These are phyloP conservation scores for Rubia tinctorum DNA, from an alignment of 305 asterid species.

Conservation along the genomic window DNA sequence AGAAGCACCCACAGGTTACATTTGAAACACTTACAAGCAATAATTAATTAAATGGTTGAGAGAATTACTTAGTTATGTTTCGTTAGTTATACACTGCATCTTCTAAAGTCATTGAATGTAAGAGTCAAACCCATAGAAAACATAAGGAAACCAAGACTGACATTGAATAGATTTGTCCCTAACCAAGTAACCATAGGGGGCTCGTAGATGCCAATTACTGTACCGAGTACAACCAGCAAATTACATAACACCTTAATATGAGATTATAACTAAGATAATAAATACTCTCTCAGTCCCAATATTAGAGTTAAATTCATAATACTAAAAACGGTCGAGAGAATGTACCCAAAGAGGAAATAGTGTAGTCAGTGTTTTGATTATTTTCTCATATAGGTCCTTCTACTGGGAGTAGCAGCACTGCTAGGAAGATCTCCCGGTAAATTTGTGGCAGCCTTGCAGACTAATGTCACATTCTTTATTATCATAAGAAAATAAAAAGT, in stretches of 20 bases:
- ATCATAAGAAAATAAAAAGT: slow-evolving; percentile 10
- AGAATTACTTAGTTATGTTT: no score
- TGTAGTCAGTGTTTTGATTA: slow-evolving; percentile 86
- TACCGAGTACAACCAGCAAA: slow-evolving; percentile 87
- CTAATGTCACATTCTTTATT: slow-evolving; percentile 45
- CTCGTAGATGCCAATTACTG: slow-evolving; percentile 87
- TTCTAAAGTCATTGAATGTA: slow-evolving; percentile 86
- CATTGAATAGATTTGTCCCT: slow-evolving; percentile 80
- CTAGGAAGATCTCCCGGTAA: slow-evolving; percentile 67
- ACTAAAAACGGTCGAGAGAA: slow-evolving; percentile 20
- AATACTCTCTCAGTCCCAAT: background rate
- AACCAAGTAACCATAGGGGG: slow-evolving; percentile 95
- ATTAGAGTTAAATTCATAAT: slow-evolving; percentile 13
- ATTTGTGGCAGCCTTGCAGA: slow-evolving; percentile 64
- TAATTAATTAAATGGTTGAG: no score
- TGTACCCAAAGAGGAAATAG: slow-evolving; percentile 97
- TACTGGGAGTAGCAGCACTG: slow-evolving; percentile 37
- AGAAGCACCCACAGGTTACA: no score
- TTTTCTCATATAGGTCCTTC: slow-evolving; percentile 73
- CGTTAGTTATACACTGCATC: slow-evolving; percentile 35
- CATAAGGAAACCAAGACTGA: slow-evolving; percentile 98
- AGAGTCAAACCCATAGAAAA: slow-evolving; percentile 97
- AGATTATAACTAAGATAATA: slow-evolving; percentile 7
- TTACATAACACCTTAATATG: slow-evolving; percentile 10
- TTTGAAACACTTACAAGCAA: no score